Base-by-base conservation (phyloP, 2,329 filamentous ascomycete genomes). In the Fusarium subtropicale region DNA sequence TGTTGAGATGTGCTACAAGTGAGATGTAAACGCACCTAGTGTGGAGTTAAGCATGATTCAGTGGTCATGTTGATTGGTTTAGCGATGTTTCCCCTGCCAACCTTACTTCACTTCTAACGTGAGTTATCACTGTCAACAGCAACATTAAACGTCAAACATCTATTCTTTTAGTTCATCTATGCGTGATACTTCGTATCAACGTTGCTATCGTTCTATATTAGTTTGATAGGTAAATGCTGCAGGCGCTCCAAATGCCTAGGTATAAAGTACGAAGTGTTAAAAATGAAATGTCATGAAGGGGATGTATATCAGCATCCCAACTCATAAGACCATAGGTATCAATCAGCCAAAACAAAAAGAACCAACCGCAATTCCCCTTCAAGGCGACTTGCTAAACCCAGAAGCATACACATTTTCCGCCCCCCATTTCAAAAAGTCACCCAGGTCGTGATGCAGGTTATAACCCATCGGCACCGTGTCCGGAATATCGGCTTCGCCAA, bases 351-450 rank as follows among this genome's bases (percentile, higher is more conserved):
- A 28, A 51, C 47, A 34, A 38, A 33, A 26, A 36, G 51, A 56
- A 39, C 1, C 10, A 24, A 58, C 26, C 28, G 28, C 18, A 62
- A 33, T 34, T 30, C 55, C 46, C 33, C 41, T 26, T 70, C 59
- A 66, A 15, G 60, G 63, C 12, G 66, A 60, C 31, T 52, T 55
- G 61, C 74, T 77, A 33, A 76, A 75, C 24, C 66, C 73, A 39
- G 69, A 66, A 3, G 77, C 78, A 58, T 80, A 84, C 3, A 83
- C 82, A 56, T 87, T 79, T 69, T 87, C 82, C 6, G 84, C 78
- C 75, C 88, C 86, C 86, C 87, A 89, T 56, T 79, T 81, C 48
- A 90, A 72, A 69, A 87, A 89, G 64, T 89, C 87, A 2, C 85
- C 85, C 39, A 89, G 73, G 72, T 89, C 87, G 64, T 88, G 85